Percentiles rank a stretch among this genome's conserved stretches.
phyloP scores from a whole-genome alignment of 192 early-diverging fungal genomes.

The Entomortierella chlamydospora region DNA sequence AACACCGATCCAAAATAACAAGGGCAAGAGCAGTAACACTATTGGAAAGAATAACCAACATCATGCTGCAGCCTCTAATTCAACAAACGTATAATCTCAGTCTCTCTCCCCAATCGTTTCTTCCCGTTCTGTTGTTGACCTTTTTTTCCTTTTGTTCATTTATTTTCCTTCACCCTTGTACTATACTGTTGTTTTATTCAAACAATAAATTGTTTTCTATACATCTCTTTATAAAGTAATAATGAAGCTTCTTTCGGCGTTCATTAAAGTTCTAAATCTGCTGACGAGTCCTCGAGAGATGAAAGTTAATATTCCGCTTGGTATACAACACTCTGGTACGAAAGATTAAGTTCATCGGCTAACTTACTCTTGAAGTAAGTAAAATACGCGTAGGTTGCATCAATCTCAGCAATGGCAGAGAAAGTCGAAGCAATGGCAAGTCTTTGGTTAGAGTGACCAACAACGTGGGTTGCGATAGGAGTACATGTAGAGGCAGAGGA shows the following conservation, averaged over 20 bases:
- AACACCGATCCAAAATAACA: slow-evolving; percentile 8
- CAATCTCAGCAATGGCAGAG: slow-evolving; percentile 8
- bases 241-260: no score
- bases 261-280: no score
- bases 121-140: neutral
- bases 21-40: neutral
- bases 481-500: neutral
- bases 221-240: no score
- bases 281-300: no score
- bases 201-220: no score
- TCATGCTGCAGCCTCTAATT: neutral
- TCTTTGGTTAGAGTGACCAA: slow-evolving; percentile 25
- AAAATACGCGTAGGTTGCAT: slow-evolving; percentile 46
- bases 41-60: neutral
- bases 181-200: neutral
- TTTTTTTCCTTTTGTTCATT: neutral
- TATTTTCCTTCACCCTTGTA: neutral
- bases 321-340: no score
- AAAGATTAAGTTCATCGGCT: no score
- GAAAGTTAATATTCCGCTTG: no score
- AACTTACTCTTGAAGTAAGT: slow-evolving; percentile 13
- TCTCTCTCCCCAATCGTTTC: neutral
- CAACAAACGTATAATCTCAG: neutral
- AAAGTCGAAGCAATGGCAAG: slow-evolving; percentile 15
- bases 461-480: no score